Evolutionary conservation across 2,329 filamentous ascomycete species (phyloP).

Genomic region (Neopestalotiopsis clavispora): DNA sequence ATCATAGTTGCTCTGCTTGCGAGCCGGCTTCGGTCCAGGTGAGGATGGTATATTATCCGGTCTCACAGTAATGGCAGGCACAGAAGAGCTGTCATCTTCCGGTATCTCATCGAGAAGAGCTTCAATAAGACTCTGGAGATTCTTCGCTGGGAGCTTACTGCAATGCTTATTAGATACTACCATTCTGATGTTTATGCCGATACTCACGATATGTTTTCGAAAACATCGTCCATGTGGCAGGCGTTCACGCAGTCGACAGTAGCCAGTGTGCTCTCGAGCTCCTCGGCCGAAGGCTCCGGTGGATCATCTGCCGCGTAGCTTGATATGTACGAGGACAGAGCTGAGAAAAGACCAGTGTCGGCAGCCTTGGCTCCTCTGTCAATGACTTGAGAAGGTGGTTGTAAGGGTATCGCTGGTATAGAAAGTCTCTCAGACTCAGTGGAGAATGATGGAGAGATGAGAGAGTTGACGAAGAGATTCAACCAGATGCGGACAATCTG

Average conservation of each 20-base stretch:
- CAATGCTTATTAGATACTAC: constrained; percentile 22
- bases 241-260: constrained; percentile 93
- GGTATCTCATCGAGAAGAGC: constrained; percentile 84
- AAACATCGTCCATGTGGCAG: constrained; percentile 82
- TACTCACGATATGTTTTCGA: constrained; percentile 79
- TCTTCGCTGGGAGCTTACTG: constrained; percentile 65
- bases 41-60: constrained; percentile 74
- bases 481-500: constrained; percentile 90
- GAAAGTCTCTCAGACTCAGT: constrained; percentile 67
- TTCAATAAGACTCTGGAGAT: constrained; percentile 68
- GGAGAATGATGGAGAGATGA: constrained; percentile 81
- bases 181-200: neutral
- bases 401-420: constrained; percentile 83
- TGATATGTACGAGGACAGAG: constrained; percentile 96
- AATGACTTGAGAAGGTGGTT: constrained; percentile 89
- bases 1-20: constrained; percentile 73
- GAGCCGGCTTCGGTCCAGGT: constrained; percentile 59
- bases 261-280: constrained; percentile 92
- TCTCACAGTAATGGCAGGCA: constrained; percentile 83
- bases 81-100: constrained; percentile 75
- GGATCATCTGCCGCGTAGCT: constrained; percentile 98
- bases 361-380: constrained; percentile 79
- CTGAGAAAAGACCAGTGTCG: constrained; percentile 88
- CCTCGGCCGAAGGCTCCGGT: constrained; percentile 95
- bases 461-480: constrained; percentile 94